Percentiles rank a stretch among this genome's conserved stretches.
Evolutionary conservation across 2,329 filamentous ascomycete genomes (phyloP).

Genomic region (Gaeumannomyces tritici): DNA sequence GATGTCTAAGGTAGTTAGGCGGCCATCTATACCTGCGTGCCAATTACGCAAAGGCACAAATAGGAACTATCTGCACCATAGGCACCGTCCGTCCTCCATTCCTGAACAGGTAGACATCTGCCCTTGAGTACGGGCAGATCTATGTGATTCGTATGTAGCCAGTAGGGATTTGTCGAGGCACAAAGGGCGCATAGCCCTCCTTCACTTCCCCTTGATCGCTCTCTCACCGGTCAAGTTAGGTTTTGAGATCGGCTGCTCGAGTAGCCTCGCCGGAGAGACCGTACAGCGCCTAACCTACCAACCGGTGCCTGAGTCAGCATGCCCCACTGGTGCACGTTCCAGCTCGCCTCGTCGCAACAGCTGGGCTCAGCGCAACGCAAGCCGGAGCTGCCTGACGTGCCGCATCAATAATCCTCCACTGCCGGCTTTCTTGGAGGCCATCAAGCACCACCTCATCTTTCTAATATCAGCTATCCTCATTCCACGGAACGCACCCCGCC

Average conservation of each 20-base stretch:
- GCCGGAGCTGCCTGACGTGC: conserved; percentile 37
- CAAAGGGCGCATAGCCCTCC: background rate
- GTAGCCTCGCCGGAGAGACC: too few species aligned
- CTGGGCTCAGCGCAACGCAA: conserved; percentile 9
- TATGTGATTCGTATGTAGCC: too few species aligned
- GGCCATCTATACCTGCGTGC: too few species aligned
- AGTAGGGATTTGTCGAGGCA: background rate
- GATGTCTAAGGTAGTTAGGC: too few species aligned
- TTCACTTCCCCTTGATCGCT: background rate
- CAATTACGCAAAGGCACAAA: too few species aligned
- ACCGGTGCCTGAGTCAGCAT: background rate
- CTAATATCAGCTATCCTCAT: background rate
- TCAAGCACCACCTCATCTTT: background rate
- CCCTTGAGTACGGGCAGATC: too few species aligned
- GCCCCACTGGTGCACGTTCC: background rate
- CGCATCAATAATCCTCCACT: background rate
- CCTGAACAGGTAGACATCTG: too few species aligned
- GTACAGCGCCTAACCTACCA: too few species aligned
- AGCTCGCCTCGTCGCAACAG: background rate
- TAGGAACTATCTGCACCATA: too few species aligned
- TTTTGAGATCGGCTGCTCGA: background rate
- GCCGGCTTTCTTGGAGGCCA: background rate
- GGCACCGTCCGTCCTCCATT: too few species aligned
- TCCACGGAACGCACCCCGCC: background rate
- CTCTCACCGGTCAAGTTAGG: background rate